Conservation (phyloP, 176 grass and related monocot genomes). For the Eragrostis nindensis region DNA sequence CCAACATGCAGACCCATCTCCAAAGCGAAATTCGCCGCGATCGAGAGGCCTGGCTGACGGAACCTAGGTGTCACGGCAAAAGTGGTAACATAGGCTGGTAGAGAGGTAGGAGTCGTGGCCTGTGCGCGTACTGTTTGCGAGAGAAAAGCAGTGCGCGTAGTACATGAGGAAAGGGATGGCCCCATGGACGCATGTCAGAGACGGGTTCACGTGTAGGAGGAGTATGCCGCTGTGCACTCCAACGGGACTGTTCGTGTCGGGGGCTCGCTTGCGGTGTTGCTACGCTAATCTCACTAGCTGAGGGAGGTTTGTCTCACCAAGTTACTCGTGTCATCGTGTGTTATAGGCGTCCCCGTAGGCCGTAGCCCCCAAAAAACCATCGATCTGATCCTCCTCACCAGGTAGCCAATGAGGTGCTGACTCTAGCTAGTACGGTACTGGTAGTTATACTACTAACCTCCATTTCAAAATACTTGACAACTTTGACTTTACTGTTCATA, state of each 20-base stretch:
- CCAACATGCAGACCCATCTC: background rate
- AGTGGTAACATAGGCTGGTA: conserved; percentile 9
- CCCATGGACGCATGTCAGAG: conserved; percentile 23
- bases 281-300: background rate
- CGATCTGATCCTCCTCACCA: no score
- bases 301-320: no score
- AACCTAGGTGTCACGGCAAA: conserved; percentile 28
- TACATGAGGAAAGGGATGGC: conserved; percentile 1
- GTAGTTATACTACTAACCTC: background rate
- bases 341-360: no score
- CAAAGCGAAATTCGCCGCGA: background rate
- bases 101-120: background rate
- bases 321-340: no score
- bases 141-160: background rate
- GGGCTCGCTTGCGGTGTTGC: background rate
- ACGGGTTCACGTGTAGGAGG: background rate
- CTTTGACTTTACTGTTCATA: no score
- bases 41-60: background rate
- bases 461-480: no score
- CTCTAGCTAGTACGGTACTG: background rate
- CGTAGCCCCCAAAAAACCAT: no score
- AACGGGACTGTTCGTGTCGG: background rate
- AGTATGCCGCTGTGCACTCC: background rate
- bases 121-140: background rate
- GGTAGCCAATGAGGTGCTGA: background rate